Conservation (phyloP, 2,329 filamentous ascomycete genomes). For the Microascus cirrosus region DNA sequence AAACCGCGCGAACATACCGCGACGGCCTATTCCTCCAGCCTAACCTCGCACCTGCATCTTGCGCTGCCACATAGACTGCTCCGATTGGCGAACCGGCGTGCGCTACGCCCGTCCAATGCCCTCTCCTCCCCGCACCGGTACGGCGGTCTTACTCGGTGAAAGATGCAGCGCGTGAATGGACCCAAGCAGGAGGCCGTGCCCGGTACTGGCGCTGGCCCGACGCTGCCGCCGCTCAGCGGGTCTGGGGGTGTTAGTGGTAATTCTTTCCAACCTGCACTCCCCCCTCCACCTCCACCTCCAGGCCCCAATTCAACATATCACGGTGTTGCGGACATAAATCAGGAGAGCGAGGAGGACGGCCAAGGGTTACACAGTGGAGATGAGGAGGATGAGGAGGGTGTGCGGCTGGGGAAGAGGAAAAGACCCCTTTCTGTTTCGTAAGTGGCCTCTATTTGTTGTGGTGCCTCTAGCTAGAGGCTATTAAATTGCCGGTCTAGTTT, state of each 20-base stretch:
- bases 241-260: background rate
- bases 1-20: background rate
- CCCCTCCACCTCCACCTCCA: background rate
- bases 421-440: slow-evolving; percentile 51
- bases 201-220: background rate
- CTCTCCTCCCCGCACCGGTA: background rate
- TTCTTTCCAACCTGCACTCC: background rate
- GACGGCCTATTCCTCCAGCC: background rate
- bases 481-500: no score
- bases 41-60: background rate
- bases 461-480: no score
- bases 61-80: background rate
- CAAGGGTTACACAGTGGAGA: slow-evolving; percentile 28
- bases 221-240: background rate
- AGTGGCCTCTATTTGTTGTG: slow-evolving; percentile 12
- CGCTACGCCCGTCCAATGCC: slow-evolving; percentile 1
- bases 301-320: background rate
- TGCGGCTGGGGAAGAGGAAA: slow-evolving; percentile 44
- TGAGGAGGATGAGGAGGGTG: slow-evolving; percentile 29
- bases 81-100: slow-evolving; percentile 1
- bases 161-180: slow-evolving; percentile 1
- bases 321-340: slow-evolving; percentile 13
- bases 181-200: slow-evolving; percentile 1
- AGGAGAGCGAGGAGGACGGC: slow-evolving; percentile 37
- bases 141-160: background rate